A percentile compares a stretch with the other conserved stretches of the same genome.
phyloP scores from a whole-genome alignment of 805 yeast species.

The Teunomyces barrocoloradensis region DNA sequence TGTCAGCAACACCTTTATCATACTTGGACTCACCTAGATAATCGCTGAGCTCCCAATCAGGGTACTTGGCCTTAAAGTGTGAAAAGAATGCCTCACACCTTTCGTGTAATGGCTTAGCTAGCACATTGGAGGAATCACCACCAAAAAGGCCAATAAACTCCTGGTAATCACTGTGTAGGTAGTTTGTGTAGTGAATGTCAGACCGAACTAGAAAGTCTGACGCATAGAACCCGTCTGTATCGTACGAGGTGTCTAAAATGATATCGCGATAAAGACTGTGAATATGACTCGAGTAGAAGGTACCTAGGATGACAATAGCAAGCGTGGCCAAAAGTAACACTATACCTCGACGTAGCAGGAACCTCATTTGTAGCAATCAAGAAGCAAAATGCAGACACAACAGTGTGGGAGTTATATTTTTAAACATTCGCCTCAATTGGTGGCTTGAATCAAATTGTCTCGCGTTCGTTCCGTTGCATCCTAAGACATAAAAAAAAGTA shows the following conservation, averaged over 20 bases:
- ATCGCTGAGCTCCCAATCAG: slow-evolving; percentile 21
- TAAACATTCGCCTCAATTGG: neutral
- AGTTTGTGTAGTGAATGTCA: slow-evolving; percentile 24
- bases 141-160: slow-evolving; percentile 12
- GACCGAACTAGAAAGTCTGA: slow-evolving; percentile 14
- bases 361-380: slow-evolving; percentile 6
- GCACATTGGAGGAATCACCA: slow-evolving; percentile 7
- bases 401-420: neutral
- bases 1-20: slow-evolving; percentile 22
- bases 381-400: neutral
- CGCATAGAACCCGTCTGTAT: slow-evolving; percentile 6
- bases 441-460: neutral
- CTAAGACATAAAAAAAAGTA: neutral
- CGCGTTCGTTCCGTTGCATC: neutral
- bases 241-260: slow-evolving; percentile 7
- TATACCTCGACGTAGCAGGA: slow-evolving; percentile 6
- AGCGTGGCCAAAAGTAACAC: slow-evolving; percentile 3
- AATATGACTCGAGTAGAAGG: neutral
- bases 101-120: slow-evolving; percentile 14
- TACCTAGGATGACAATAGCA: neutral
- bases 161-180: slow-evolving; percentile 18
- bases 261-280: neutral
- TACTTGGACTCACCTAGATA: slow-evolving; percentile 6
- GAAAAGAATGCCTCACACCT: slow-evolving; percentile 26
- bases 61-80: slow-evolving; percentile 15